These are phyloP conservation scores for Rhizopogon salebrosus DNA, from an alignment of 768 basidiomycete species.

Conservation along the genomic window DNA sequence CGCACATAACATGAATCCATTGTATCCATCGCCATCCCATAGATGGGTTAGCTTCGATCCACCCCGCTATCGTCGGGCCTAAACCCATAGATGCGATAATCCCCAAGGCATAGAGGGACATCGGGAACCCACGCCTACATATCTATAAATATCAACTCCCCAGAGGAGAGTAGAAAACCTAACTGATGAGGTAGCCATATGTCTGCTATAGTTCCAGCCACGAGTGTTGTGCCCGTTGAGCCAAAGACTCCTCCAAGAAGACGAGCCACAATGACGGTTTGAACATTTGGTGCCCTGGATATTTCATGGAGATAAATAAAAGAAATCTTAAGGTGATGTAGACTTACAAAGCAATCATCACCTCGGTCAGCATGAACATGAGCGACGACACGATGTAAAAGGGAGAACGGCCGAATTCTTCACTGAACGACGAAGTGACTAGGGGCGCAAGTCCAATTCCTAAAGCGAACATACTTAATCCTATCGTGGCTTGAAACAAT, in stretches of 20 bases:
- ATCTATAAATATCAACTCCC: neutral
- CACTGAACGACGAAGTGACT: conserved; percentile 66
- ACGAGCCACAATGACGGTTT: conserved; percentile 60
- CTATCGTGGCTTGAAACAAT: conserved; percentile 40
- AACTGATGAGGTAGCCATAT: conserved; percentile 63
- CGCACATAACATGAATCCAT: conserved; percentile 69
- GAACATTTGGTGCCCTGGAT: conserved; percentile 39
- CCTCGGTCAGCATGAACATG: conserved; percentile 47
- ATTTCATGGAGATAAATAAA: neutral
- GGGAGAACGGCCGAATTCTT: conserved; percentile 65
- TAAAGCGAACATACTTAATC: conserved; percentile 48
- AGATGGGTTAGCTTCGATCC: conserved; percentile 54
- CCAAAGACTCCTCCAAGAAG: conserved; percentile 63
- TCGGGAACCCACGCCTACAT: conserved; percentile 67
- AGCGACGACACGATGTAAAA: conserved; percentile 49
- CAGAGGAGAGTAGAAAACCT: conserved; percentile 13
- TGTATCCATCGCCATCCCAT: conserved; percentile 82
- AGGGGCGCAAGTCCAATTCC: conserved; percentile 66
- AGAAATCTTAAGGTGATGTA: neutral
- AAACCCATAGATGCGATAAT: conserved; percentile 60
- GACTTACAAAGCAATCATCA: conserved; percentile 31
- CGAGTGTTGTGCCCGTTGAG: conserved; percentile 68
- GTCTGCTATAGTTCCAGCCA: conserved; percentile 68
- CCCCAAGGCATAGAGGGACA: conserved; percentile 64
- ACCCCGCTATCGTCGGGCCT: conserved; percentile 60